phyloP scores from a whole-genome alignment of 345 rosid species.

The Eucalyptus sp. region DNA sequence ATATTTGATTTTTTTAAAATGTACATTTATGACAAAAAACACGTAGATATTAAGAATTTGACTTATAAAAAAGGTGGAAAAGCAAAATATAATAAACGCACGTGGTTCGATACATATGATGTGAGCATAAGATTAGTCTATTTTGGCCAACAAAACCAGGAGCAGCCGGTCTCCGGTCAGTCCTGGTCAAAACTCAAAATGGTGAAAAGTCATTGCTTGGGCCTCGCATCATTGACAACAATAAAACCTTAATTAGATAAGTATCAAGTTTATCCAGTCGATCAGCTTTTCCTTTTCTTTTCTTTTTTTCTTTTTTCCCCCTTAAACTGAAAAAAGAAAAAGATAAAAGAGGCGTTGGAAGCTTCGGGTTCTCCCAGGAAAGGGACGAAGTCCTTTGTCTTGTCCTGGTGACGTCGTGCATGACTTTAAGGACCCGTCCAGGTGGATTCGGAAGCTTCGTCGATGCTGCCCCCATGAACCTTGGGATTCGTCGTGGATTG shows the following conservation, averaged over 20 bases:
- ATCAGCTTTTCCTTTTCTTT: not conserved
- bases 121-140: not conserved
- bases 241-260: not conserved
- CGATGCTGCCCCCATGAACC: not conserved
- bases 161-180: not conserved
- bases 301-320: no score
- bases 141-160: not conserved
- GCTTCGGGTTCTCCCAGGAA: not conserved
- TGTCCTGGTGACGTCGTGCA: not conserved
- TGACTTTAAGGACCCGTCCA: not conserved
- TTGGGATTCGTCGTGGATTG: not conserved
- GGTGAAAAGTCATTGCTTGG: not conserved
- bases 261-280: slow-evolving; percentile 29
- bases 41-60: not conserved
- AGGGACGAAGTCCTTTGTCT: not conserved
- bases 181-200: not conserved
- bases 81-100: not conserved
- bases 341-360: not conserved
- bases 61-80: not conserved
- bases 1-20: not conserved
- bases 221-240: not conserved
- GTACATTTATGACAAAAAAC: no score
- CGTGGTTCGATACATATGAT: not conserved
- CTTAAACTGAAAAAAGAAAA: no score
- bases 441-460: not conserved